phyloP scores from a whole-genome alignment of 345 rosid species.

The Gossypioides kirkii region DNA sequence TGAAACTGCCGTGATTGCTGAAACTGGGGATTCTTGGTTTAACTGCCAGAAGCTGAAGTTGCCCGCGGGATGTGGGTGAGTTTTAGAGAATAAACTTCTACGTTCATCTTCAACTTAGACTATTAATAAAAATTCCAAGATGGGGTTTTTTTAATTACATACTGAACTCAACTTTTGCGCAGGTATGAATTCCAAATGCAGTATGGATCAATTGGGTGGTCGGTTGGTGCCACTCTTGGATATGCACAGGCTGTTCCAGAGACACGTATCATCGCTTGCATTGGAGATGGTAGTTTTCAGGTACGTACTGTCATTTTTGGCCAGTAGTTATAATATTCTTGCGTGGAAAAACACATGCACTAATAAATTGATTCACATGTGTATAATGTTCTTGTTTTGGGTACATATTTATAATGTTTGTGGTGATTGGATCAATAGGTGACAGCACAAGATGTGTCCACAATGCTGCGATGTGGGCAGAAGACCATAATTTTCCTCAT shows the following conservation, averaged over 20 bases:
- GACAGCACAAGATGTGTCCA: constrained; percentile 72
- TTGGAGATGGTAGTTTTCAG: constrained; percentile 90
- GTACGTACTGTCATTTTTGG: constrained; percentile 23
- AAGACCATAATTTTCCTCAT: constrained; percentile 66
- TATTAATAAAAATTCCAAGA: background rate
- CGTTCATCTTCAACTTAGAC: background rate
- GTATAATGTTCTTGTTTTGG: background rate
- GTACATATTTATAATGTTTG: background rate
- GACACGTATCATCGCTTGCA: constrained; percentile 74
- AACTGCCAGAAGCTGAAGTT: constrained; percentile 78
- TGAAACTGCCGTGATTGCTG: constrained; percentile 73
- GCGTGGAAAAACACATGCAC: background rate
- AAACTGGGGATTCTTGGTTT: constrained; percentile 89
- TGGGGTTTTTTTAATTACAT: background rate
- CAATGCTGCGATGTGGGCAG: constrained; percentile 66
- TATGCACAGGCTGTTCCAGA: constrained; percentile 72
- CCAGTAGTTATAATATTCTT: background rate
- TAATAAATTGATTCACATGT: background rate
- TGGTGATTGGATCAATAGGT: constrained; percentile 34
- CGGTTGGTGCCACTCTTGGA: constrained; percentile 79
- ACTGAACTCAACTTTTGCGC: constrained; percentile 8
- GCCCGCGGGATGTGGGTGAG: constrained; percentile 73
- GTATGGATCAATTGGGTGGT: constrained; percentile 89
- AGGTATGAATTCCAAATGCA: constrained; percentile 91
- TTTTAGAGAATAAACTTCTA: background rate